Base-by-base conservation (phyloP, 495 filamentous ascomycete genomes). In the Aspergillus bertholletiae region DNA sequence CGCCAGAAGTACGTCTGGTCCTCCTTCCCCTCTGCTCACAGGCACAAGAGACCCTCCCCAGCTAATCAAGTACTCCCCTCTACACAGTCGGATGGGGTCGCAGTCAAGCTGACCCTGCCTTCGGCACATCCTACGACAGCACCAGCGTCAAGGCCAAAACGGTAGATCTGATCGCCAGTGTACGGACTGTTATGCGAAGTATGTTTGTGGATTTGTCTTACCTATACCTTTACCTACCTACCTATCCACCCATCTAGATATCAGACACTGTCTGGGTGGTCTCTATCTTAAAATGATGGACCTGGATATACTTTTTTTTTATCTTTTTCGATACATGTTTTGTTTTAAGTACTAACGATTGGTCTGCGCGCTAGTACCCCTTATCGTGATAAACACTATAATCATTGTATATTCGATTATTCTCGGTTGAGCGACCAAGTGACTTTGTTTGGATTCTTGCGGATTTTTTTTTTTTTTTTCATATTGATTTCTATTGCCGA, bases 101-200 rank as follows among this genome's bases (percentile, higher is more conserved):
- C 49, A 74, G 74, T 35, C 74, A 76, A 52, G 65, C 73, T 54
- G 90, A 95, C 60, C 84, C 89, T 2, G 79, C 82, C 39, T 94
- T 95, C 69, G 91, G 91, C 54, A 79, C 81, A 51, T 71, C 76
- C 54, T 79, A 80, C 53, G 90, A 92, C 62, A 80, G 78, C 57
- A 76, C 83, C 63, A 94, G 92, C 72, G 83, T 93, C 55, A 95
- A 96, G 75, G 87, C 83, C 30, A 92, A 90, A 67, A 80, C 90
- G 23, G 80, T 97, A 59, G 92, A 95, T 69, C 70, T 97, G 70
- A 92, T 97, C 59, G 86, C 89, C 20, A 91, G 88, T 65, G 90
- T 96, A 57, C 76, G 94, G 73, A 96, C 90, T 49, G 72, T 97
- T 46, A 96, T 96, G 90, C 84, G 94, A 76, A 91, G 93, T 97